Evolutionary conservation across 2,329 filamentous ascomycete genomes (phyloP).

Genomic region (Ophiostoma tasmaniense): DNA sequence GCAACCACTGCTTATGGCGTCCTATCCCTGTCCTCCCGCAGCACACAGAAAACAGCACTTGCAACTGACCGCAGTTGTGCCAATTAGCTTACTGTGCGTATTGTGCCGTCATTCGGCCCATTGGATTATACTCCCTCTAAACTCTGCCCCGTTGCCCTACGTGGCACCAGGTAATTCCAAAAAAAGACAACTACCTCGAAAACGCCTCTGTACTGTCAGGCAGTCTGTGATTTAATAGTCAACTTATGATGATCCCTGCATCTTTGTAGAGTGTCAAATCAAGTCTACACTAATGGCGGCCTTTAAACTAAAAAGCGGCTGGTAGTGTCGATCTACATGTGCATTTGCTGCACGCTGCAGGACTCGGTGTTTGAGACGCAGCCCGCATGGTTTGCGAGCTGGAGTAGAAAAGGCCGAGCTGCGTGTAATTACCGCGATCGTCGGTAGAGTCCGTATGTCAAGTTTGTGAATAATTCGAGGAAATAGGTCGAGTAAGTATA

Average conservation of each 20-base stretch:
- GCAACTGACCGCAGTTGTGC: neutral
- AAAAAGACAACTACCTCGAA: neutral
- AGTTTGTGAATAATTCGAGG: too few relatives aligned
- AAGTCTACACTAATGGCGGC: neutral
- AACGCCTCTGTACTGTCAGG: too few relatives aligned
- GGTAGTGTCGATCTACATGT: neutral
- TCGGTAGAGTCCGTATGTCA: neutral
- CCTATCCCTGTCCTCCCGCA: neutral
- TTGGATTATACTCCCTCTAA: neutral
- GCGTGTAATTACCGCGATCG: neutral
- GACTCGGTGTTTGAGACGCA: constrained; percentile 7
- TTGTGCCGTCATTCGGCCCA: too few relatives aligned
- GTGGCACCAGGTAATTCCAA: neutral
- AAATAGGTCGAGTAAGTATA: too few relatives aligned
- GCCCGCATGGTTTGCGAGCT: neutral
- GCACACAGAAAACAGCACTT: too few relatives aligned
- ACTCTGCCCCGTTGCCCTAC: neutral
- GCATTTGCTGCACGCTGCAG: constrained; percentile 8
- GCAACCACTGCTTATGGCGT: constrained; percentile 1
- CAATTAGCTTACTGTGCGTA: too few relatives aligned
- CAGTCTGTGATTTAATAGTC: too few relatives aligned
- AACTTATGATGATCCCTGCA: too few relatives aligned
- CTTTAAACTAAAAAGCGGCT: neutral
- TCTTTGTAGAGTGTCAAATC: neutral
- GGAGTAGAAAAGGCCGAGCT: neutral